Evolutionary conservation across 768 basidiomycete species (phyloP).

Genomic region (Pleurotus sapidus): DNA sequence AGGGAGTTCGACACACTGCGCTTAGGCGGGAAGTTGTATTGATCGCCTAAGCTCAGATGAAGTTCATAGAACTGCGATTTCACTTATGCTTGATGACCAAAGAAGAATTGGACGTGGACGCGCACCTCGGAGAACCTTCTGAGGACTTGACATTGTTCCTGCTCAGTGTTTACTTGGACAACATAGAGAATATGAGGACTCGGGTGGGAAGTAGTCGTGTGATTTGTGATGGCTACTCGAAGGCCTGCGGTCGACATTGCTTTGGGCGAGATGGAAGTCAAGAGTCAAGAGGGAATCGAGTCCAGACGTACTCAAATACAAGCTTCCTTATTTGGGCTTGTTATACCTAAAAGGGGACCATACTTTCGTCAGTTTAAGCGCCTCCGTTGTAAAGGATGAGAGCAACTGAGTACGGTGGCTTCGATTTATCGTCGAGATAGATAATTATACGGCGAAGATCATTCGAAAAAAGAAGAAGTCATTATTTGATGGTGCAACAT

Average conservation of each 20-base stretch:
- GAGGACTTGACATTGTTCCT: constrained; percentile 25
- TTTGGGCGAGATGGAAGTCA: neutral
- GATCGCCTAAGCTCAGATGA: constrained; percentile 19
- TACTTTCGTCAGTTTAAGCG: too few relatives aligned
- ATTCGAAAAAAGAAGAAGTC: too few relatives aligned
- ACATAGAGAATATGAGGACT: constrained; percentile 46
- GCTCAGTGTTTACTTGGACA: constrained; percentile 28
- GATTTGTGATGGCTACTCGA: constrained; percentile 28
- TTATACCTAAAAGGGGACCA: too few relatives aligned
- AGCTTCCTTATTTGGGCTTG: too few relatives aligned
- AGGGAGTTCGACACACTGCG: constrained; percentile 38
- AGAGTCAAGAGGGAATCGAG: too few relatives aligned
- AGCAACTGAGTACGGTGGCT: too few relatives aligned
- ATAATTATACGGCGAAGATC: too few relatives aligned
- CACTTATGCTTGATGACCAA: neutral
- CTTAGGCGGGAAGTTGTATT: constrained; percentile 35
- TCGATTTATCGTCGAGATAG: too few relatives aligned
- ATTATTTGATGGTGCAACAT: too few relatives aligned
- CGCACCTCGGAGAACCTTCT: constrained; percentile 45
- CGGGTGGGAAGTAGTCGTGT: constrained; percentile 47
- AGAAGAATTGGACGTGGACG: neutral
- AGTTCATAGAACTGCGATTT: neutral
- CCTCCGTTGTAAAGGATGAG: too few relatives aligned
- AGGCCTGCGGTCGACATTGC: neutral
- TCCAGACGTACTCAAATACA: too few relatives aligned